Percentiles rank a stretch among this genome's conserved stretches.
These are phyloP conservation scores for Candida sonorensis DNA, from an alignment of 805 yeast genomes.

Conservation along the genomic window DNA sequence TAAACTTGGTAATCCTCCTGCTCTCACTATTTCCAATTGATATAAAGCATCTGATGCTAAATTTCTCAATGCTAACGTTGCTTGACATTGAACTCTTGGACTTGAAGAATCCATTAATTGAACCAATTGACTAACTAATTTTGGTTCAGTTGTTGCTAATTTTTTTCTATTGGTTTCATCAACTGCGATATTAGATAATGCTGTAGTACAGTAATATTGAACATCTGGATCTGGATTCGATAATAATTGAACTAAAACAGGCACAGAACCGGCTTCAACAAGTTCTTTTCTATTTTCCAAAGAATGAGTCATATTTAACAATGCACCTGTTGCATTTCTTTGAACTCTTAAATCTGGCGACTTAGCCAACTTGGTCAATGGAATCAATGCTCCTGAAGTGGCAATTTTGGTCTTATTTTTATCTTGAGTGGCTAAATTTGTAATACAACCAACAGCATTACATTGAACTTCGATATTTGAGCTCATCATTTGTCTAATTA, in stretches of 20 bases:
- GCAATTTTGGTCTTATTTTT: slow-evolving; percentile 96
- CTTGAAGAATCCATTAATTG: slow-evolving; percentile 87
- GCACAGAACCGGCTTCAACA: slow-evolving; percentile 97
- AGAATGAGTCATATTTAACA: slow-evolving; percentile 96
- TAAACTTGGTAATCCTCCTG: slow-evolving; percentile 91
- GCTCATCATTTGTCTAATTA: slow-evolving; percentile 96
- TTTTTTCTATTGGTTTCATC: slow-evolving; percentile 87
- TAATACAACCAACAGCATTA: slow-evolving; percentile 98
- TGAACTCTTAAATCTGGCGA: slow-evolving; percentile 94
- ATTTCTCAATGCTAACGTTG: slow-evolving; percentile 91
- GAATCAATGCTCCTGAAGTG: slow-evolving; percentile 89
- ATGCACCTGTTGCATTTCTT: slow-evolving; percentile 97
- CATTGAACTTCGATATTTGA: slow-evolving; percentile 97
- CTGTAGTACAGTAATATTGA: slow-evolving; percentile 97
- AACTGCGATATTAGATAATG: slow-evolving; percentile 93
- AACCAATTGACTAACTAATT: slow-evolving; percentile 81
- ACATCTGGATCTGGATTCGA: slow-evolving; percentile 91
- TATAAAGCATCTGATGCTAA: slow-evolving; percentile 94
- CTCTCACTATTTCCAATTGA: slow-evolving; percentile 91
- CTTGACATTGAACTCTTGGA: slow-evolving; percentile 97
- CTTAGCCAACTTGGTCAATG: slow-evolving; percentile 89
- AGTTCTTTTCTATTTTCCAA: slow-evolving; percentile 93
- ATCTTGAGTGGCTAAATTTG: slow-evolving; percentile 96
- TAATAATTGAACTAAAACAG: slow-evolving; percentile 82
- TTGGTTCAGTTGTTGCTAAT: slow-evolving; percentile 86